These are phyloP conservation scores for Arachis stenosperma DNA, from an alignment of 306 rosid genomes.

Conservation along the genomic window DNA sequence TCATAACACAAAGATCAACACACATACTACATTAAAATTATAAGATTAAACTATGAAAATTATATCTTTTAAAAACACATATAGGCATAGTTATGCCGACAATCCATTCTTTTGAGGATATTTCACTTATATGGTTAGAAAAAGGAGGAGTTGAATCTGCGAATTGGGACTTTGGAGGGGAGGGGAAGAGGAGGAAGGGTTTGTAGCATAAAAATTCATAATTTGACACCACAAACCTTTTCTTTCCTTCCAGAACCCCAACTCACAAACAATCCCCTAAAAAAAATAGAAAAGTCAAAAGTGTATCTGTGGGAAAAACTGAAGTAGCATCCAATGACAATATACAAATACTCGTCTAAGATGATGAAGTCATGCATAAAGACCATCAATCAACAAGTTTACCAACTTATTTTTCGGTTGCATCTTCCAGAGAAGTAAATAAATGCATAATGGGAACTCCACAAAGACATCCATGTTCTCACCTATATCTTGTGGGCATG, in stretches of 20 bases:
- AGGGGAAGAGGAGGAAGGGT: neutral
- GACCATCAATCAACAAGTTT: constrained; percentile 9
- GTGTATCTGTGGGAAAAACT: neutral
- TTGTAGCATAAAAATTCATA: too few species aligned
- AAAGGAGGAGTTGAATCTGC: constrained; percentile 10
- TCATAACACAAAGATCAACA: constrained; percentile 35
- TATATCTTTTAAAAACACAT: constrained; percentile 26
- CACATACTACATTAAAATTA: constrained; percentile 30
- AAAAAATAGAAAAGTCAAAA: neutral
- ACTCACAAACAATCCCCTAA: too few species aligned
- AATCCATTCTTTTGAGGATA: constrained; percentile 20
- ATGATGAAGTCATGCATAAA: constrained; percentile 30
- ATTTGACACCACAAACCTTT: too few species aligned
- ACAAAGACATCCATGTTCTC: constrained; percentile 36
- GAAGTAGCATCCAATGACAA: constrained; percentile 16
- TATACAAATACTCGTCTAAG: constrained; percentile 15
- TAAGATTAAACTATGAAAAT: constrained; percentile 28
- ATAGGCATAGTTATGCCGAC: constrained; percentile 14
- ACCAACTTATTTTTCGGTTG: constrained; percentile 29
- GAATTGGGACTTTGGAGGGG: neutral
- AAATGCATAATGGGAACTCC: constrained; percentile 20
- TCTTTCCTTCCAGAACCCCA: too few species aligned
- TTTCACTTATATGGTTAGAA: constrained; percentile 14
- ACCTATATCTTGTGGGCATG: constrained; percentile 88
- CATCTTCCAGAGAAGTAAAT: constrained; percentile 12